Base-by-base conservation (phyloP, 768 basidiomycete species). In the Rhodotorula babjevae region DNA sequence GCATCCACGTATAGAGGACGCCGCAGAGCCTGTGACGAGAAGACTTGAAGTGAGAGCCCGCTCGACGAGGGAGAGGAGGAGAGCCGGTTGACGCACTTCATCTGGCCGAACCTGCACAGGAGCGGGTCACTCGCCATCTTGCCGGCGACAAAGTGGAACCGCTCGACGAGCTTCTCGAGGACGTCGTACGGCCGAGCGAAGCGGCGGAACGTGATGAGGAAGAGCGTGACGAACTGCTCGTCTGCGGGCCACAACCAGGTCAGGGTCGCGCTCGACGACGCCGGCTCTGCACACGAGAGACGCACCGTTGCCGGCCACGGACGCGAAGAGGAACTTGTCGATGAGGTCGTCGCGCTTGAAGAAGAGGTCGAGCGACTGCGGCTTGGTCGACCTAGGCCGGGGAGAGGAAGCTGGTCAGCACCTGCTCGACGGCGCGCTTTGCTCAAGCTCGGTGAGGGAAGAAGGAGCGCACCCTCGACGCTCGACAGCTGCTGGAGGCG, bases 271-370 rank as follows among this genome's bases (percentile, higher is more conserved):
- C 25, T 5, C 4, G 23, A n/a, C 12, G 9, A 57, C 5, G 57
- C 15, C 33, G 14, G 14, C 5, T 21, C 4, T 3, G 47, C 21
- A 21, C 8, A 25, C 49, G 36, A 15, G 33, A 23, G 2, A 57
- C 73, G 42, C 50, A 79, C 78, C 78, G 66, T 78, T 75, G 15
- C 77, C 77, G 0, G 78, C 70, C 0, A 79, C 78, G 21, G 73
- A 64, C 4, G 79, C 76, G 42, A 73, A 78, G 27, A 79, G 71
- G 59, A 79, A 77, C 66, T 79, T 79, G 73, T 79, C 78, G 40
- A 78, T 68, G 61, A 78, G 42, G 59, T 76, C 78, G 0, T 79
- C 78, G 3, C 67, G 47, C 9, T 47, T 59, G 59, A 77, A 73
- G 69, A 77, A 77, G 6, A 77, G 63, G 53, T 79, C 78, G 27